Evolutionary conservation across 495 filamentous ascomycete genomes (phyloP).

Genomic region (Pseudotulostoma volvatum): DNA sequence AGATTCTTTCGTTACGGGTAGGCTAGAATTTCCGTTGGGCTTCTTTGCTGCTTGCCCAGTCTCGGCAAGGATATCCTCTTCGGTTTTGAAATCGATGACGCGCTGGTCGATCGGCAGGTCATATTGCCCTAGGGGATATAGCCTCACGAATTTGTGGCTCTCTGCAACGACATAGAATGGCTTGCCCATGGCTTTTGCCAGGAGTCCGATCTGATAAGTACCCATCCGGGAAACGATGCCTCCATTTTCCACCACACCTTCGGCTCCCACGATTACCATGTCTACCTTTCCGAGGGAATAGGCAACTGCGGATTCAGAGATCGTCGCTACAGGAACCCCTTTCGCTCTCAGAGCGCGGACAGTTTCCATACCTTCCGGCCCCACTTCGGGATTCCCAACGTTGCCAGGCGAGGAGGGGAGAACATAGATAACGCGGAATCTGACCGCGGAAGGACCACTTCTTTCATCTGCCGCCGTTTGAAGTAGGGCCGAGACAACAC

Average conservation of each 20-base stretch:
- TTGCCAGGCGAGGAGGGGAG: conserved; percentile 22
- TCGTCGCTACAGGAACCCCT: conserved; percentile 70
- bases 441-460: conserved; percentile 36
- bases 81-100: conserved; percentile 51
- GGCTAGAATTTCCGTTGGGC: conserved; percentile 2
- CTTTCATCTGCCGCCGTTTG: conserved; percentile 50
- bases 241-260: conserved; percentile 86
- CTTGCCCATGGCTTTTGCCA: conserved; percentile 61
- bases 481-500: conserved; percentile 67
- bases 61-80: conserved; percentile 32
- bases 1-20: conserved; percentile 12
- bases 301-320: conserved; percentile 64
- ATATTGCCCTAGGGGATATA: conserved; percentile 65
- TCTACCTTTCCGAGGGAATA: conserved; percentile 70
- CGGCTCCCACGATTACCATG: conserved; percentile 80
- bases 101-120: conserved; percentile 61
- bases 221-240: conserved; percentile 82
- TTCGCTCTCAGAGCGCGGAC: conserved; percentile 52
- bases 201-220: conserved; percentile 73
- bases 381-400: conserved; percentile 18
- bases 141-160: conserved; percentile 83
- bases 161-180: conserved; percentile 86
- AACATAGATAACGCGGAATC: conserved; percentile 80
- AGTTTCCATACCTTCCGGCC: conserved; percentile 41
- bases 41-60: conserved; percentile 10